Base-by-base conservation (phyloP, 2,329 filamentous ascomycete species). In the Botrytis sinoallii region DNA sequence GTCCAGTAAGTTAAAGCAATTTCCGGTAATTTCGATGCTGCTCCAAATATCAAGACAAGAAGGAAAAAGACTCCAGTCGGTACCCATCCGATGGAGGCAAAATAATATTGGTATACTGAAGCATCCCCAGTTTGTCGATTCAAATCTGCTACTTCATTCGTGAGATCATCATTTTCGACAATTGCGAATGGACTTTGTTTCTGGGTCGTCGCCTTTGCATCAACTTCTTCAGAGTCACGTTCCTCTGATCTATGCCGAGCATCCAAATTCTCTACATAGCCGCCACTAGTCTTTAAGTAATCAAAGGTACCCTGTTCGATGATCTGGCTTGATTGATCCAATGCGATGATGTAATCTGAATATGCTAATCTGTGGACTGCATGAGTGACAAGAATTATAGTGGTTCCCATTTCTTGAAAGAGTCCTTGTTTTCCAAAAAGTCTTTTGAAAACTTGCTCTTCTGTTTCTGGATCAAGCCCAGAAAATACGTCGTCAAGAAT, bases 341-440 rank as follows among this genome's bases (percentile, higher is more conserved):
- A 80, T 25, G 80, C 81, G 55, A 85, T 79, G n/a, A 85, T 80
- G 42, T 84, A 79, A 75, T 85, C 83, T 25, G 82, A 82, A 68
- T 82, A 82, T 25, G 80, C 79, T 1, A 84, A 57, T 63, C 78
- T 70, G 73, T 78, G 75, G 38, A 80, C 75, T 16, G 78, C 78
- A 74, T 80, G 82, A 1, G 83, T 85, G 5, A 81, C 81, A 3
- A 85, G 76, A 12, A 86, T 60, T 0, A 83, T 77, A 0, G 84
- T 84, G 0, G 82, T 81, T 0, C 79, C 77, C 73, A 78, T 80
- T 67, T 55, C 76, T 5, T 71, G 74, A 35, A 78, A 76, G 0
- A 80, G 67, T 0, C 65, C 72, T 25, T 75, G 75, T n/a, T 60
- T 69, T 29, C 77, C 75, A 40, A 79, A 75, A 3, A 81, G 70